Percentiles rank a stretch among this genome's conserved stretches.
Evolutionary conservation across 2,329 filamentous ascomycete species (phyloP).

Genomic region (Claviceps sp.): DNA sequence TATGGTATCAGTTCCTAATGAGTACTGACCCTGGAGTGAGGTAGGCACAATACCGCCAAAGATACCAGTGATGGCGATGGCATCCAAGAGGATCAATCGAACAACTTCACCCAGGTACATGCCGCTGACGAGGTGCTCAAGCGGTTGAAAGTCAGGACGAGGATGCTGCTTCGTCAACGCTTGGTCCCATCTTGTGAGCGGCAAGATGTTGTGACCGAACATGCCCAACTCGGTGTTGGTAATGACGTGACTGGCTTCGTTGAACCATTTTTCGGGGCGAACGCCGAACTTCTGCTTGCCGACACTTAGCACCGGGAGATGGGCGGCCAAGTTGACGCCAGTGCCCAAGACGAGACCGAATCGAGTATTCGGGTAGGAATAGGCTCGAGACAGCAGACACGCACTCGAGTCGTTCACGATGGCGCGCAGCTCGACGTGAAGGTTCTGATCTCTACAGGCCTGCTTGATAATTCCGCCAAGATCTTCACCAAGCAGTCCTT

Average conservation of each 20-base stretch:
- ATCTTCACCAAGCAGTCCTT: constrained; percentile 44
- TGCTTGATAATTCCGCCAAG: constrained; percentile 43
- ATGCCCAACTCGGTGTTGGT: constrained; percentile 56
- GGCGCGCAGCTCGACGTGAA: constrained; percentile 42
- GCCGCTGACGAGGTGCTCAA: constrained; percentile 50
- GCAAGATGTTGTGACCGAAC: constrained; percentile 47
- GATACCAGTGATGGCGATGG: constrained; percentile 38
- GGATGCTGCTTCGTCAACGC: constrained; percentile 38
- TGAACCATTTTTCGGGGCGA: constrained; percentile 42
- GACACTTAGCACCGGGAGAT: constrained; percentile 46
- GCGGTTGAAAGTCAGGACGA: constrained; percentile 45
- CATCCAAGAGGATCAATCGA: constrained; percentile 44
- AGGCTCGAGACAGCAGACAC: constrained; percentile 51
- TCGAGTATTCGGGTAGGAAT: constrained; percentile 42
- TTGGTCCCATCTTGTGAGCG: constrained; percentile 48
- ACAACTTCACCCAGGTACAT: constrained; percentile 55
- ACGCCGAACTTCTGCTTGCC: constrained; percentile 41
- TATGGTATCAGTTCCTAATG: constrained; percentile 46
- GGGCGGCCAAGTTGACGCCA: constrained; percentile 51
- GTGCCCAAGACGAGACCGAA: constrained; percentile 56
- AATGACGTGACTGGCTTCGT: constrained; percentile 46
- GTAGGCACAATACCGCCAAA: constrained; percentile 44
- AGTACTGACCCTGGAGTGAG: constrained; percentile 38
- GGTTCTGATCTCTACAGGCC: constrained; percentile 36
- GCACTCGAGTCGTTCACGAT: constrained; percentile 57